Evolutionary conservation across 2,329 filamentous ascomycete genomes (phyloP).

Genomic region (Paecilomyces formosus): DNA sequence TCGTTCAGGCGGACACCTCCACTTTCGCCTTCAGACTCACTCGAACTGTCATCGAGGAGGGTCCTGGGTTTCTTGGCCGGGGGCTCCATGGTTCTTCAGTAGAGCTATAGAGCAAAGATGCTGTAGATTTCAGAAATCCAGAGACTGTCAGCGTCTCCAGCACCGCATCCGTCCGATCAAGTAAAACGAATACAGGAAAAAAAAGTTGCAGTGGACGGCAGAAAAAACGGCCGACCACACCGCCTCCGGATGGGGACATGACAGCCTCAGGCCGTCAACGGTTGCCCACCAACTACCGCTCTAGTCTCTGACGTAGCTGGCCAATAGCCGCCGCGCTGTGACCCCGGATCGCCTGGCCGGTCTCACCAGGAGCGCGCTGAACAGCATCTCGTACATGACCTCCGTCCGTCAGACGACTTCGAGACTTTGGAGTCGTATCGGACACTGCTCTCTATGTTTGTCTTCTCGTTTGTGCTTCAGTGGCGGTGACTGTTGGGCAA

Average conservation of each 20-base stretch:
- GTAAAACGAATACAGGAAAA: neutral
- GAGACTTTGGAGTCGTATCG: neutral
- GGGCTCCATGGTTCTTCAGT: constrained; percentile 28
- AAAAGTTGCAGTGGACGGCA: constrained; percentile 2
- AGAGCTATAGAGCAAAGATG: neutral
- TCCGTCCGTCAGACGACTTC: neutral
- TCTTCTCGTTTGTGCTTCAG: neutral
- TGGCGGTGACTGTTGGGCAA: neutral
- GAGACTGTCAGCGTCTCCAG: neutral
- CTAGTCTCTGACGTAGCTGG: constrained; percentile 28
- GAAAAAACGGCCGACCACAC: constrained; percentile 15
- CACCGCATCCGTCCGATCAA: no score
- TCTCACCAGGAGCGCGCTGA: constrained; percentile 3
- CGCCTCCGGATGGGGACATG: constrained; percentile 8
- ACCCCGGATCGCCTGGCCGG: neutral
- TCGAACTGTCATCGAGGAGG: constrained; percentile 34
- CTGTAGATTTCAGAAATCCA: neutral
- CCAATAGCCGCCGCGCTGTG: constrained; percentile 14
- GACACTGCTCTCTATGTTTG: neutral
- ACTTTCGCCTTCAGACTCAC: constrained; percentile 30
- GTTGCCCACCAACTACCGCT: neutral
- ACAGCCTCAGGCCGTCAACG: neutral
- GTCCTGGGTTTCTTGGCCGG: constrained; percentile 34
- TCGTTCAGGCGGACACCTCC: constrained; percentile 29
- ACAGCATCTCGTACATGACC: neutral